A percentile compares a stretch with the other conserved stretches of the same genome.
Evolutionary conservation across 106 monocot species (phyloP).

Genomic region (Vanilla planifolia): DNA sequence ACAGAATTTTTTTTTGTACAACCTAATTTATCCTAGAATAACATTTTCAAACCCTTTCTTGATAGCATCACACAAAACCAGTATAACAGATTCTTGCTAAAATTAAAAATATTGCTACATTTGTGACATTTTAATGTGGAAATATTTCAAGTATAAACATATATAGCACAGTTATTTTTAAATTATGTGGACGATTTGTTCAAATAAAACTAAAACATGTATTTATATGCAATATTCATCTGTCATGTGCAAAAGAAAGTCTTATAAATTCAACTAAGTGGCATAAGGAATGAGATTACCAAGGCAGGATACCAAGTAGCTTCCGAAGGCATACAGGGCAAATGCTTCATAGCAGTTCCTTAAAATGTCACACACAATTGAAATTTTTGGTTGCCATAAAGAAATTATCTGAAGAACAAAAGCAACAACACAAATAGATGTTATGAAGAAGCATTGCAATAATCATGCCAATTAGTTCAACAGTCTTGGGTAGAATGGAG

Average conservation of each 20-base stretch:
- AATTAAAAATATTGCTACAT: too few species aligned
- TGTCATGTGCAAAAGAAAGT: too few species aligned
- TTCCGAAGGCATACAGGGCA: constrained; percentile 67
- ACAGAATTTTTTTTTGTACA: too few species aligned
- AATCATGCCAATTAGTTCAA: not conserved
- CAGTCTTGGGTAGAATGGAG: too few species aligned
- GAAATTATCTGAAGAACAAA: constrained; percentile 53
- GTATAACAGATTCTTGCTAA: too few species aligned
- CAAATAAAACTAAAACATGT: not conserved
- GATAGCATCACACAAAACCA: too few species aligned
- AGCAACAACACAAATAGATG: not conserved
- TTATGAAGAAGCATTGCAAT: not conserved
- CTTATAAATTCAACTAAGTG: not conserved
- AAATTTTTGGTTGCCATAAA: constrained; percentile 56
- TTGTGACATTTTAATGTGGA: too few species aligned
- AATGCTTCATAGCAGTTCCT: constrained; percentile 89
- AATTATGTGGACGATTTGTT: not conserved
- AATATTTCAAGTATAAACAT: too few species aligned
- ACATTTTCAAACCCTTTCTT: too few species aligned
- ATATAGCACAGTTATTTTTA: too few species aligned
- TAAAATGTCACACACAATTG: constrained; percentile 72
- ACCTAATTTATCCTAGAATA: too few species aligned
- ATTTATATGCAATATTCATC: too few species aligned
- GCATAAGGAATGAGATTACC: constrained; percentile 29
- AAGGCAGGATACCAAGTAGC: constrained; percentile 71